These are phyloP conservation scores for Raphidocelis subcapitata DNA, from an alignment of 139 green algal genomes.

Conservation along the genomic window DNA sequence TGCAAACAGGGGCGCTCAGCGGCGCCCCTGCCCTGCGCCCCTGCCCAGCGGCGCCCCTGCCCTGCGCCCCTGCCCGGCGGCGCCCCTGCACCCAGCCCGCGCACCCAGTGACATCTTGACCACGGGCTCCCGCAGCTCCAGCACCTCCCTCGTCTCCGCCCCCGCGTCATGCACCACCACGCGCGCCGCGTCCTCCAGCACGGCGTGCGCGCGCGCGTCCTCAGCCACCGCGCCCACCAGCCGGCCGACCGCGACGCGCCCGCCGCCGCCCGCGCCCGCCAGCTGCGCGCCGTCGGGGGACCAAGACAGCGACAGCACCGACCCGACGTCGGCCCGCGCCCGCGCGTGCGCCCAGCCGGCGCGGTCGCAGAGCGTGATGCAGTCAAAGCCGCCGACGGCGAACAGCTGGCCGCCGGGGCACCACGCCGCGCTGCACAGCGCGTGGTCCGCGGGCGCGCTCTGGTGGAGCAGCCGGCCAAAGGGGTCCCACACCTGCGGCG, in stretches of 20 bases:
- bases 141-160: slow-evolving; percentile 60
- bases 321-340: slow-evolving; percentile 40
- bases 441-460: slow-evolving; percentile 46
- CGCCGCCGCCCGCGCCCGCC: slow-evolving; percentile 57
- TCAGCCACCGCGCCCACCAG: slow-evolving; percentile 36
- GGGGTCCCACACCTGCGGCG: slow-evolving; percentile 73
- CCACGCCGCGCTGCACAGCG: slow-evolving; percentile 67
- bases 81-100: background rate
- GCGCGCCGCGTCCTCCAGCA: slow-evolving; percentile 40
- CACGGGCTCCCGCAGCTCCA: slow-evolving; percentile 78
- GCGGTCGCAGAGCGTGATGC: slow-evolving; percentile 66
- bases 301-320: slow-evolving; percentile 58
- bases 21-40: too few relatives aligned
- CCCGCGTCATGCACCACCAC: slow-evolving; percentile 53
- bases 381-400: slow-evolving; percentile 64
- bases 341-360: slow-evolving; percentile 63
- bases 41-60: background rate
- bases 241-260: slow-evolving; percentile 54
- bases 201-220: slow-evolving; percentile 30
- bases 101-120: slow-evolving; percentile 66
- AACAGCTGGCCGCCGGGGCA: slow-evolving; percentile 63
- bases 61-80: background rate
- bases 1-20: too few relatives aligned
- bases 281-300: slow-evolving; percentile 70
- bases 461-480: slow-evolving; percentile 71